These are phyloP conservation scores for Leccinum rimulosum DNA, from an alignment of 768 basidiomycete species.

Conservation along the genomic window DNA sequence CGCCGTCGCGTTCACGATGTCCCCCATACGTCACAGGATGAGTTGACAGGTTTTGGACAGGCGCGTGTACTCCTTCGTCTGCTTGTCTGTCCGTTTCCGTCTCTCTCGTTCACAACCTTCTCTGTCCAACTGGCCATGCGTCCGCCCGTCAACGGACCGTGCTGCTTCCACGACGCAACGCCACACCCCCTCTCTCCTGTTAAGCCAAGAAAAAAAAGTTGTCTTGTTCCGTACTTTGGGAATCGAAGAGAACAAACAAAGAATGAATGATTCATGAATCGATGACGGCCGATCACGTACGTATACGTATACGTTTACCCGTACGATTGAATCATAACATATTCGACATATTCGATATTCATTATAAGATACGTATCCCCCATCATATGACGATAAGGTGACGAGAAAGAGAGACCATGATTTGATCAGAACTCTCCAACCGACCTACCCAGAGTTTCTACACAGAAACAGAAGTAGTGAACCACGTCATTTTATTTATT, in stretches of 20 bases:
- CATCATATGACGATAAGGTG: no score
- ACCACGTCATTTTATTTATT: background rate
- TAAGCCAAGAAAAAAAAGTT: background rate
- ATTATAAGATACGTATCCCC: no score
- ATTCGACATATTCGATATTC: no score
- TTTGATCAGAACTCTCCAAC: no score
- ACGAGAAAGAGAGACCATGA: no score
- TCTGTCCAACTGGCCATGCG: background rate
- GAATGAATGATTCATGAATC: background rate
- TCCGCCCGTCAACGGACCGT: background rate
- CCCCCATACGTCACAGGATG: background rate
- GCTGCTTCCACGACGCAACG: slow-evolving; percentile 9
- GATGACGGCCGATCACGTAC: background rate
- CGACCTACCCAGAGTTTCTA: background rate
- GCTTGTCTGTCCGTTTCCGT: background rate
- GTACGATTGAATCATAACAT: background rate
- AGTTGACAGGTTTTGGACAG: background rate
- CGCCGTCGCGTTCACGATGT: background rate
- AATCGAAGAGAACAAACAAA: background rate
- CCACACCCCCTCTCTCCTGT: slow-evolving; percentile 2
- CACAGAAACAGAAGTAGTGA: no score
- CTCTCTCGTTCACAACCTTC: background rate
- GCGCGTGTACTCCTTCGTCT: background rate
- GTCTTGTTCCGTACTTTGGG: background rate
- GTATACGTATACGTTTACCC: background rate